These are phyloP conservation scores for Melaleuca quinquenervia DNA, from an alignment of 345 rosid genomes.

Conservation along the genomic window DNA sequence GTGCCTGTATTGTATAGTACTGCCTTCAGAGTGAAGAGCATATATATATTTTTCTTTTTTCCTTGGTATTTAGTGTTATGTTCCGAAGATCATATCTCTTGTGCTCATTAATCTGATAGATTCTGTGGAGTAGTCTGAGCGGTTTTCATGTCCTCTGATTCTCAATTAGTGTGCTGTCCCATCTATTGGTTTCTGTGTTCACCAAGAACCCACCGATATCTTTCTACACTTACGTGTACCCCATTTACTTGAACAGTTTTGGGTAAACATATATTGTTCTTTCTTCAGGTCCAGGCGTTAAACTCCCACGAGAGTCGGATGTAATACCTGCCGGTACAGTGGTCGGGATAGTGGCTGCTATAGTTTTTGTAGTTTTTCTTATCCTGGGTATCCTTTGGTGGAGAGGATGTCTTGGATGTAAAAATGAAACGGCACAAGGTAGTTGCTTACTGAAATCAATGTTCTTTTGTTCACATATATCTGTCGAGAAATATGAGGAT, in stretches of 20 bases:
- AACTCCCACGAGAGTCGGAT: not conserved
- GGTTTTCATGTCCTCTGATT: not conserved
- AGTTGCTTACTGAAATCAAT: not conserved
- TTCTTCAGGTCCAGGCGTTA: not conserved
- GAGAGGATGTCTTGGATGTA: not conserved
- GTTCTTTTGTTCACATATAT: not conserved
- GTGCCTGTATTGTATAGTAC: not conserved
- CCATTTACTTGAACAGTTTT: not conserved
- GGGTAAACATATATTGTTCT: not conserved
- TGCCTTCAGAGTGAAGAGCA: not conserved
- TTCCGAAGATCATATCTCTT: not conserved
- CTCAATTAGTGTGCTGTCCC: not conserved
- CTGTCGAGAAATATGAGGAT: not conserved
- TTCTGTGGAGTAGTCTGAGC: not conserved
- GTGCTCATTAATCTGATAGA: not conserved
- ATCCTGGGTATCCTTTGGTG: conserved; percentile 6
- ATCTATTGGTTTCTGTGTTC: not conserved
- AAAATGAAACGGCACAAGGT: not conserved
- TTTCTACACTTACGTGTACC: not conserved
- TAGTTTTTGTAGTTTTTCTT: not conserved
- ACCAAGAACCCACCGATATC: not conserved
- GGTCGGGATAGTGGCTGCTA: not conserved
- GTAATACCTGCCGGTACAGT: not conserved
- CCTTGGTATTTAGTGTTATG: not conserved
- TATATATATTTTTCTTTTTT: not conserved